phyloP scores from a whole-genome alignment of 192 early-diverging fungal genomes.

The Coemansia sp. region DNA sequence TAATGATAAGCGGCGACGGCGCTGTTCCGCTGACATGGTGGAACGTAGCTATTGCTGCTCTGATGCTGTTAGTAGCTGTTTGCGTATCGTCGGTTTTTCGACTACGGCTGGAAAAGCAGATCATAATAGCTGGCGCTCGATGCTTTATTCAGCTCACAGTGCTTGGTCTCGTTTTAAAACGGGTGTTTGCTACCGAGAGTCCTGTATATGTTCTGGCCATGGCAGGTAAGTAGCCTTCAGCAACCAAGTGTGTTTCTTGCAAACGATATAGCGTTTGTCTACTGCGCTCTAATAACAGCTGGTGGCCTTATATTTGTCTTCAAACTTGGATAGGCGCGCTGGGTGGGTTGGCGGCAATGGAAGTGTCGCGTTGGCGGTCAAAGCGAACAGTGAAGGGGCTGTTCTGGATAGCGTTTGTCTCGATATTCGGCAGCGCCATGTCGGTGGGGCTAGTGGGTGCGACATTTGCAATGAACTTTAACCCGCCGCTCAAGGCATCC shows the following conservation, averaged over 20 bases:
- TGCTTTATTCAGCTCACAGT: constrained; percentile 80
- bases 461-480: constrained; percentile 69
- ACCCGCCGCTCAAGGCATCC: constrained; percentile 66
- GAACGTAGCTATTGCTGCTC: constrained; percentile 45
- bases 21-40: constrained; percentile 37
- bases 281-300: background rate
- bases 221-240: constrained; percentile 37
- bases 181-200: constrained; percentile 65
- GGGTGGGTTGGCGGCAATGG: constrained; percentile 49
- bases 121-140: constrained; percentile 71
- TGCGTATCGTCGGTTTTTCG: constrained; percentile 28
- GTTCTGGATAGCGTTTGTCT: constrained; percentile 62
- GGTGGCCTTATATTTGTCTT: background rate
- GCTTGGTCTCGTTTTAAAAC: constrained; percentile 70
- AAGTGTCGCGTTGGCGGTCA: constrained; percentile 57
- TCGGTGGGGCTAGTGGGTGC: constrained; percentile 23
- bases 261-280: background rate
- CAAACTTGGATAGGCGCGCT: constrained; percentile 30
- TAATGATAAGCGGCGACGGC: background rate
- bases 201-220: constrained; percentile 61
- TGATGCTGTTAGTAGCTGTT: constrained; percentile 37
- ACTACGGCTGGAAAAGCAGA: constrained; percentile 41
- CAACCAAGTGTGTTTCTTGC: background rate
- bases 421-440: constrained; percentile 49
- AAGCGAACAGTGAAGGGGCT: constrained; percentile 73